A percentile compares a stretch with the other conserved stretches of the same genome.
These are phyloP conservation scores for Centaurea solstitialis DNA, from an alignment of 129 eudicot species.

Conservation along the genomic window DNA sequence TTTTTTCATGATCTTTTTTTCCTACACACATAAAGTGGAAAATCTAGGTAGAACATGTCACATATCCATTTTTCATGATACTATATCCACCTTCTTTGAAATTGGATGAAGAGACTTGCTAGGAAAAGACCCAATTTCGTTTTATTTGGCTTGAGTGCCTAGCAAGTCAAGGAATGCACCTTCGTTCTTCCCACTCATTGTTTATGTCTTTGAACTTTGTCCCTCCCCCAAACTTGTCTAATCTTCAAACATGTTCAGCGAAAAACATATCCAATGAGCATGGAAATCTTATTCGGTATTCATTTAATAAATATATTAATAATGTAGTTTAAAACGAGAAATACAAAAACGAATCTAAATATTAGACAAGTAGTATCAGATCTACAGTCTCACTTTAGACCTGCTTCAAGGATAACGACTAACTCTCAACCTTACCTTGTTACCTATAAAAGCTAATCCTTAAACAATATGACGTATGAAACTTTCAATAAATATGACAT, in stretches of 20 bases:
- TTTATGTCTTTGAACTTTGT: not conserved
- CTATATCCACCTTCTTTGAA: not conserved
- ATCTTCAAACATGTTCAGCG: not conserved
- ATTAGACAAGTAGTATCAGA: not conserved
- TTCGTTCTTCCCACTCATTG: not conserved
- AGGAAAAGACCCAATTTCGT: not conserved
- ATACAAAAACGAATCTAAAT: not conserved
- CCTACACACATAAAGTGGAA: not conserved
- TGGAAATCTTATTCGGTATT: not conserved
- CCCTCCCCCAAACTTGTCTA: not conserved
- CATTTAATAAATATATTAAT: too few species aligned
- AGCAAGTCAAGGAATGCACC: not conserved
- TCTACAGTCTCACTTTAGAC: too few species aligned
- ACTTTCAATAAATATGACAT: too few species aligned
- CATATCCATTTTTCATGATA: not conserved
- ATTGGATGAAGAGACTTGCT: not conserved
- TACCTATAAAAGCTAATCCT: not conserved
- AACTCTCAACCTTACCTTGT: not conserved
- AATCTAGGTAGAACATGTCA: not conserved
- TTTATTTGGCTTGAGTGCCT: not conserved
- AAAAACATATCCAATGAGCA: not conserved
- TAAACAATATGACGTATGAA: too few species aligned
- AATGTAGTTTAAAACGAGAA: not conserved
- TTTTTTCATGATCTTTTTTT: too few species aligned
- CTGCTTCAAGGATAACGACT: not conserved